phyloP scores from a whole-genome alignment of 2,329 filamentous ascomycete genomes.

The Annulohypoxylon truncatum region DNA sequence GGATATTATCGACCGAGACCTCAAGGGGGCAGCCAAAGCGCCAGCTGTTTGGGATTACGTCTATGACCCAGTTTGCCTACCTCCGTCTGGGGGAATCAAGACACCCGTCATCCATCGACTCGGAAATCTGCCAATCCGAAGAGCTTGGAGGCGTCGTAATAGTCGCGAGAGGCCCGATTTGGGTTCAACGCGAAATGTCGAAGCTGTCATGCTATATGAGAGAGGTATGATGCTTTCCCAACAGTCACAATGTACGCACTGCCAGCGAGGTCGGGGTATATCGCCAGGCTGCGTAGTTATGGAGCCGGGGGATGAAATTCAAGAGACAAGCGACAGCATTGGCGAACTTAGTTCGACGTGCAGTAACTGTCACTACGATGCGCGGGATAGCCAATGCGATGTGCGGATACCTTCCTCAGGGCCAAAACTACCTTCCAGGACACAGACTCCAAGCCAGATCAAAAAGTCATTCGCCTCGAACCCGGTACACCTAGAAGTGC shows the following conservation, averaged over 20 bases:
- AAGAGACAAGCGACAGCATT: background rate
- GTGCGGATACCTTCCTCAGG: constrained; percentile 7
- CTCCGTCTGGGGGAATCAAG: constrained; percentile 28
- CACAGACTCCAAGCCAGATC: constrained; percentile 27
- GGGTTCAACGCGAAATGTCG: constrained; percentile 21
- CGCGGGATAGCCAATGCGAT: constrained; percentile 24
- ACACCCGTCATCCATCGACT: constrained; percentile 34
- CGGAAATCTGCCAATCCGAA: constrained; percentile 30
- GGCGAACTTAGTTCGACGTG: constrained; percentile 18
- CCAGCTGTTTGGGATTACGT: constrained; percentile 41
- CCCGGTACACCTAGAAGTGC: constrained; percentile 32
- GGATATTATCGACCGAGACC: constrained; percentile 36
- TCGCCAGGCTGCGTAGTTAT: constrained; percentile 39
- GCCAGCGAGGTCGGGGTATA: constrained; percentile 26
- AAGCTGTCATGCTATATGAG: constrained; percentile 42
- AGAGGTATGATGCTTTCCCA: constrained; percentile 36
- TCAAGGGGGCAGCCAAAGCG: constrained; percentile 34
- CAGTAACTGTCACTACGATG: constrained; percentile 41
- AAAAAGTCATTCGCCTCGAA: constrained; percentile 23
- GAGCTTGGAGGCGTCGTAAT: constrained; percentile 41
- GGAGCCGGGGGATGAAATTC: constrained; percentile 1
- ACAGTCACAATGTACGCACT: constrained; percentile 31
- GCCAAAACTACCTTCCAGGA: constrained; percentile 19
- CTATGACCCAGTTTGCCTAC: constrained; percentile 40
- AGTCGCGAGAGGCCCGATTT: constrained; percentile 31